Conservation (phyloP, 768 basidiomycete species). For the Pleurotus eryngii region DNA sequence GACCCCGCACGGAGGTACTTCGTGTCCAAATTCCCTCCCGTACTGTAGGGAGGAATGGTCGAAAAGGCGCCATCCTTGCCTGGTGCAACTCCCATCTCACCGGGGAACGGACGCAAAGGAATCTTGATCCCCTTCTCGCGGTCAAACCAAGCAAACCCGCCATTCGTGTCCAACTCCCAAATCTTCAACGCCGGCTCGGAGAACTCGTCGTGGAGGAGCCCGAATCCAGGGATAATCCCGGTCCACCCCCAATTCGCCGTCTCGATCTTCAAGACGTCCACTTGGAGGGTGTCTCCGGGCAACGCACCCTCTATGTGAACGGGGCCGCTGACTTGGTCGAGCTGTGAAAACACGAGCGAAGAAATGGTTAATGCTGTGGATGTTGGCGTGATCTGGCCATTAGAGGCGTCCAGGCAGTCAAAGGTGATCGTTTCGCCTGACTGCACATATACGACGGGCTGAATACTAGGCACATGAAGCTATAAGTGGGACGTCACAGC, state of each 20-base stretch:
- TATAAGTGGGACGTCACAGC: too few relatives aligned
- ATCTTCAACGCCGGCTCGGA: conserved; percentile 49
- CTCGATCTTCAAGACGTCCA: conserved; percentile 52
- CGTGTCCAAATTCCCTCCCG: conserved; percentile 63
- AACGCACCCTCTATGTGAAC: conserved; percentile 48
- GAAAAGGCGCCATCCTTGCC: conserved; percentile 49
- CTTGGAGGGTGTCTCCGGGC: conserved; percentile 59
- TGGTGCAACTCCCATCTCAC: conserved; percentile 64
- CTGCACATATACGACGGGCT: conserved; percentile 43
- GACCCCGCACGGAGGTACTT: conserved; percentile 50
- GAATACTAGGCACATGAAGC: conserved; percentile 34
- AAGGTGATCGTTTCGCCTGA: conserved; percentile 56
- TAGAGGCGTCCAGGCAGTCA: conserved; percentile 61
- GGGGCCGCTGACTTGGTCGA: conserved; percentile 62
- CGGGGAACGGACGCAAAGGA: conserved; percentile 55
- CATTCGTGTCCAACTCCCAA: conserved; percentile 42
- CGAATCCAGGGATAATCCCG: conserved; percentile 56
- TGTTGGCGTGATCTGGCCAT: conserved; percentile 49
- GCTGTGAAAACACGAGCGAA: conserved; percentile 41
- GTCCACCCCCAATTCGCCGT: conserved; percentile 66
- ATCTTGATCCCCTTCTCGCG: conserved; percentile 44
- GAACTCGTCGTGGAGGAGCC: conserved; percentile 55
- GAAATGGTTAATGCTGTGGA: conserved; percentile 35
- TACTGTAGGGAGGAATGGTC: conserved; percentile 60
- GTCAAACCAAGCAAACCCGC: conserved; percentile 48